These are phyloP conservation scores for Candida michaelii DNA, from an alignment of 805 yeast species.

Conservation along the genomic window DNA sequence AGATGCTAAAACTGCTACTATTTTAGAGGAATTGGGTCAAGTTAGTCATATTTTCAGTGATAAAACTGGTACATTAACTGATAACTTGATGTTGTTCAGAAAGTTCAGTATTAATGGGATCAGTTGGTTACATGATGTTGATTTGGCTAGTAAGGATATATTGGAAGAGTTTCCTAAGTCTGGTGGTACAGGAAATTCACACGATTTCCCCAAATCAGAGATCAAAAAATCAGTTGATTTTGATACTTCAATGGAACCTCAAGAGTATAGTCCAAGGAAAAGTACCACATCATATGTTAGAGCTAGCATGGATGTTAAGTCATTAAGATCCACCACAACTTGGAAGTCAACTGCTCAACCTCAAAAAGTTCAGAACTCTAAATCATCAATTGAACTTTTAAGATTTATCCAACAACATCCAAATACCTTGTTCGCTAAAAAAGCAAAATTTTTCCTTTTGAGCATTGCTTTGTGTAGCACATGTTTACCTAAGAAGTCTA, in stretches of 20 bases:
- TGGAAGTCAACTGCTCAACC: conserved; percentile 57
- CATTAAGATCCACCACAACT: conserved; percentile 23
- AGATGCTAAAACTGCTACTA: conserved; percentile 92
- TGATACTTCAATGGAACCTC: conserved; percentile 11
- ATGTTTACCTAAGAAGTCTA: conserved; percentile 67
- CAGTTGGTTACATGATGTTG: conserved; percentile 83
- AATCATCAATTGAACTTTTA: conserved; percentile 62
- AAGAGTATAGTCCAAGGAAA: conserved; percentile 12
- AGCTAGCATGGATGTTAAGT: conserved; percentile 30
- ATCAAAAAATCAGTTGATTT: conserved; percentile 5
- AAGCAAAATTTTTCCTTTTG: conserved; percentile 76
- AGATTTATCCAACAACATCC: conserved; percentile 73
- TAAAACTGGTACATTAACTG: conserved; percentile 96
- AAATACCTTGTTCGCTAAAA: conserved; percentile 61
- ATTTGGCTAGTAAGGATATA: conserved; percentile 28
- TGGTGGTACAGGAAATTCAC: background rate
- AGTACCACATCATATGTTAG: conserved; percentile 36
- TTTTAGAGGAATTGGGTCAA: conserved; percentile 95
- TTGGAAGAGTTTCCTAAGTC: background rate
- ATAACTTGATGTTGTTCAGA: conserved; percentile 88
- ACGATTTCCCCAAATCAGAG: background rate
- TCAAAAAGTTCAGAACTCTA: conserved; percentile 37
- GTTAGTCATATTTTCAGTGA: conserved; percentile 94
- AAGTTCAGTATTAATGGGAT: conserved; percentile 85
- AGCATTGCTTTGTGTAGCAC: conserved; percentile 87